Base-by-base conservation (phyloP, 176 grass and related monocot genomes). In the Tuctoria greenei region DNA sequence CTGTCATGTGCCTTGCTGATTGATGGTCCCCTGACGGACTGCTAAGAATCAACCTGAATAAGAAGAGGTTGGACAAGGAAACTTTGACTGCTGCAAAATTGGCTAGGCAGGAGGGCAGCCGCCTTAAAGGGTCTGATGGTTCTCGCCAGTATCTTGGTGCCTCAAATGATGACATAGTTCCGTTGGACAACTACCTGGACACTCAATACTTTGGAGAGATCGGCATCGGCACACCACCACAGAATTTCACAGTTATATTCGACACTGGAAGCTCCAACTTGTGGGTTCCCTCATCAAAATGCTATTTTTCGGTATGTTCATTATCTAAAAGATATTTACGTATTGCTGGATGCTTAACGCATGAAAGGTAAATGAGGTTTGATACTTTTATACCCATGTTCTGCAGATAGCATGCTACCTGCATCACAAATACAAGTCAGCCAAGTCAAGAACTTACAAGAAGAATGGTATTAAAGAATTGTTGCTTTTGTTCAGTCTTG, bases 181-280 rank as follows among this genome's bases (percentile, higher is more conserved):
- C 95, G 10, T 84, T 98, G 12, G 86, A 85, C 11, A 88, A 98
- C 57, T 94, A 98, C 65, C 84, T 98, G 55, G 88, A 94, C 73
- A 93, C 95, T 1, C 95, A 98, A 64, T 98, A 98, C 86, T 98
- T 73, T 20, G 95, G 95, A 21, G 84, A 81, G 13, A 73, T 98
- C 26, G 91, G 95, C 34, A 25, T 94, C 31, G 95, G 95, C 72
- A 88, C 91, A 0, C 95, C 91, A 26, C 68, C 91, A 8, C 95
- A 98, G 72, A 92, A 98, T 34, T 94, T 98, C 73, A 94, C 86
- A 0, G 95, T 94, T 4, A 98, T 98, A 57, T 98, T 94, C 8
- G 95, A 98, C 50, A 98, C 95, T 1, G 95, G 95, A 5, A 98
- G 95, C 79, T 98, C 95, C 17, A 98, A 98, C 65, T 63, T 98